Evolutionary conservation across 306 rosid genomes (phyloP), one percentile per base, ranked within the genome.

Genomic region (Abrus pulchellus): DNA sequence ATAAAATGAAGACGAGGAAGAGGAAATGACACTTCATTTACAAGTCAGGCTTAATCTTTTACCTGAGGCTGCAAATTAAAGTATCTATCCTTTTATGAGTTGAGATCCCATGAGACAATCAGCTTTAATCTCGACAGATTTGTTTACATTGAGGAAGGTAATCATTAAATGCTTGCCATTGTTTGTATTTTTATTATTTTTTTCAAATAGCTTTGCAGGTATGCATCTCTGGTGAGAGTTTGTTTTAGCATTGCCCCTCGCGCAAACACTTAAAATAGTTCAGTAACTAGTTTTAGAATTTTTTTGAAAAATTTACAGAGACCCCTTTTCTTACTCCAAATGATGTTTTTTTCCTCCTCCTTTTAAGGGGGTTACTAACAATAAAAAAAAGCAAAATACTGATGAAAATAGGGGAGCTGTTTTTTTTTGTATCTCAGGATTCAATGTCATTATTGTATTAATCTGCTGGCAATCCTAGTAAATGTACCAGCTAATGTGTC

Each of bases 11-110:
- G 74, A 77, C 89, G 65, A 83, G 88, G 88, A 85, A 77, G 73
- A 82, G 87, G 79, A 88, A 79, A 79, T 91, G 83, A 87, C 63
- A 7, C 65, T 73, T 83, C 6, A 66, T 80, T 87, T 87, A 77
- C 20, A 29, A 60, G 41, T 80, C 64, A 28, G 72, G 59, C 85
- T 74, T 76, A 40, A 64, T 10, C 81, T 68, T 85, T 57, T 77
- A 20, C 72, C 61, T n/a, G 34, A 69, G 82, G 48, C 70, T 68
- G 9, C 53, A 12, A 80, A 52, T 50, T 85, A 13, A 59, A 74
- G 76, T 36, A 64, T 63, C 75, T 84, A 82, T 75, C 80, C 10
- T 68, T 62, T 72, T 79, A 72, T 55, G 68, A 81, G 83, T 80
- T 63, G 81, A 81, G 73, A 49, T 78, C 75, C 59, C 36, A 13